A percentile compares a stretch with the other conserved stretches of the same genome.
These are phyloP conservation scores for Pseudogymnoascus destructans DNA, from an alignment of 2,329 filamentous ascomycete genomes.

Conservation along the genomic window DNA sequence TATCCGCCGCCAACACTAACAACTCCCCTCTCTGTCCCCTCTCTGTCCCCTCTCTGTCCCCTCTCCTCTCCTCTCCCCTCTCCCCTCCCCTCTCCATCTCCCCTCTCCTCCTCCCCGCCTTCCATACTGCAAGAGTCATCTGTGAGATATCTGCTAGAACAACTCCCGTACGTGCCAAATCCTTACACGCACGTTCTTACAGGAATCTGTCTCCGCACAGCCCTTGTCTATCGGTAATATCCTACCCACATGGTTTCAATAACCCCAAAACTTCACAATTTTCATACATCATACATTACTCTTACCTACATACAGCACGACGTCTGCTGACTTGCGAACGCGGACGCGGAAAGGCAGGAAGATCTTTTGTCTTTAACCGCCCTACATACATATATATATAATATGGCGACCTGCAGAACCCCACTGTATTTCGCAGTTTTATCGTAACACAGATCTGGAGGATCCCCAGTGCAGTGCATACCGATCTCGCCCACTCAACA, in stretches of 20 bases:
- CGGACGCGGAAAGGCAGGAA: not conserved
- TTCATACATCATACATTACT: constrained; percentile 2
- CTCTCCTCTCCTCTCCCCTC: not conserved
- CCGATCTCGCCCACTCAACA: not conserved
- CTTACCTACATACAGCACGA: not conserved
- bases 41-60: not conserved
- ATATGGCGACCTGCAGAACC: not conserved
- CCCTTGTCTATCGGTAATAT: not conserved
- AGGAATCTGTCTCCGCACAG: not conserved
- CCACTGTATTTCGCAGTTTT: not conserved
- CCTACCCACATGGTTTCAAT: constrained; percentile 1
- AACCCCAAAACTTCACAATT: not conserved
- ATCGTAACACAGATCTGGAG: not conserved
- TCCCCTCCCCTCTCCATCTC: not conserved
- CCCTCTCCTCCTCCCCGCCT: not conserved
- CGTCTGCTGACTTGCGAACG: not conserved
- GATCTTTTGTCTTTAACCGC: not conserved
- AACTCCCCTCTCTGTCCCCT: not conserved
- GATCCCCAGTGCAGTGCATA: constrained; percentile 1
- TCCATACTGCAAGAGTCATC: not conserved
- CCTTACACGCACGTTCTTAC: not conserved
- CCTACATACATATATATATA: not conserved
- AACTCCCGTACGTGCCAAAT: not conserved
- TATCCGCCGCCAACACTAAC: not conserved
- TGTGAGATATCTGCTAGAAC: not conserved